Evolutionary conservation across 768 basidiomycete genomes (phyloP), one percentile per base, ranked within the genome.

Genomic region (Amanita exitialis): DNA sequence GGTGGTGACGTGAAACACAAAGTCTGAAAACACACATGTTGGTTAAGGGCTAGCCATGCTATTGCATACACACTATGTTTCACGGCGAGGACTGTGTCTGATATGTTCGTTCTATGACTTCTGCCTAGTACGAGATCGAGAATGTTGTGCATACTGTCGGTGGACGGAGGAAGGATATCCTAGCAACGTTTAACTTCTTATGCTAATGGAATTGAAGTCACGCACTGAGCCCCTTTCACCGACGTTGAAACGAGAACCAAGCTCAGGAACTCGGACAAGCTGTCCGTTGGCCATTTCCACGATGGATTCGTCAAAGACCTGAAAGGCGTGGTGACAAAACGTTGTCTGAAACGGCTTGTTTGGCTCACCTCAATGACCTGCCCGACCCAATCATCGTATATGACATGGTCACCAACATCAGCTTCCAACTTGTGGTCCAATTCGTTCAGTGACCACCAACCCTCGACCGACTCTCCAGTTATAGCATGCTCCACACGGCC

Each of bases 41-140:
- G 92, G 55, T 90, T 92, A 48, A 95, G 69, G 16, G 90, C 92
- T 4, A 92, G 72, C 92, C 92, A 95, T 44, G 82, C 77, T 42
- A 95, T 69, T 12, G 86, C 88, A 54, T 91, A 77, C 36, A 86
- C 83, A 13, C 79, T 86, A 52, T 89, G 90, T 54, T 76, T 79
- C 23, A 91, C 76, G 20, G 77, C 74, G 32, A 92, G 69, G 25
- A 91, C 83, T 1, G 79, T 82, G 53, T 87, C 86, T 12, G 68
- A 65, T 12, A 59, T 61, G 35, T 70, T 70, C 12, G 72, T 67
- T 44, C 69, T 64, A 54, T 66, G 69, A 51, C 71, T 65, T 20
- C 75, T 71, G n/a, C 75, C 71, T 45, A 74, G 64, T 41, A 78
- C 68, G 55, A 68, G 67, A 44, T 62, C 72, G 46, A 77, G 72